phyloP scores from a whole-genome alignment of 2,329 filamentous ascomycete genomes.

The Didymella pomorum region DNA sequence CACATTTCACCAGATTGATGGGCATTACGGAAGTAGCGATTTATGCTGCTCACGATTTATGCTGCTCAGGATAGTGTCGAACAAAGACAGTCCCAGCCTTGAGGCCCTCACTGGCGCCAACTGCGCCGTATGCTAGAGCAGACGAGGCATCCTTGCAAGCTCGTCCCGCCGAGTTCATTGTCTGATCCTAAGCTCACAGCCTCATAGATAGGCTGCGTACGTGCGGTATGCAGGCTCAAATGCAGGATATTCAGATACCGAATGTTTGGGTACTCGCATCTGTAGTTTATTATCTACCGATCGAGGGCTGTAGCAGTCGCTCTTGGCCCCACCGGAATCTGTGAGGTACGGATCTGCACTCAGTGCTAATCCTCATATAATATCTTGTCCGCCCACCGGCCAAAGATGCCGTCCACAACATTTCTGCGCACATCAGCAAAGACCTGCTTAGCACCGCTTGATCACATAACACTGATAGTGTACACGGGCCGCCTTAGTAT shows the following conservation, averaged over 20 bases:
- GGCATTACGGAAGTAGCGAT: too few relatives aligned
- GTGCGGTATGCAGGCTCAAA: conserved; percentile 21
- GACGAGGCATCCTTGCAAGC: conserved; percentile 24
- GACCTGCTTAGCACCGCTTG: not conserved
- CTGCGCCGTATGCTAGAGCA: conserved; percentile 24
- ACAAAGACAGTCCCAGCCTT: conserved; percentile 24
- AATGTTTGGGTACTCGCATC: conserved; percentile 17
- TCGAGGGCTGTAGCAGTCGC: conserved; percentile 21
- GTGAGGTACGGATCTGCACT: conserved; percentile 9
- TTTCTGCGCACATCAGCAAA: not conserved
- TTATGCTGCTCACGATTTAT: too few relatives aligned
- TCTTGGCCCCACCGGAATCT: conserved; percentile 14
- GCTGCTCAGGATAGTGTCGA: too few relatives aligned
- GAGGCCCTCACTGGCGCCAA: conserved; percentile 5
- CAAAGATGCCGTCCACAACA: conserved; percentile 2
- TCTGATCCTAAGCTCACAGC: conserved; percentile 22
- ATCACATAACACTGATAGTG: not conserved
- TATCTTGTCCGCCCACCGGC: conserved; percentile 4
- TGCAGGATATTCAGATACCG: conserved; percentile 30
- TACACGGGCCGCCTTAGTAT: conserved; percentile 5
- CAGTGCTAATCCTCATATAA: conserved; percentile 20
- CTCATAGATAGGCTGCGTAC: conserved; percentile 22
- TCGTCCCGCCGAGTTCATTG: conserved; percentile 28
- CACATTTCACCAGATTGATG: not conserved
- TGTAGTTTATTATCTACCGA: conserved; percentile 22